Percentiles rank a stretch among this genome's conserved stretches.
Evolutionary conservation across 23 red algal species (phyloP).

Genomic region (Gracilaria vermiculophylla): DNA sequence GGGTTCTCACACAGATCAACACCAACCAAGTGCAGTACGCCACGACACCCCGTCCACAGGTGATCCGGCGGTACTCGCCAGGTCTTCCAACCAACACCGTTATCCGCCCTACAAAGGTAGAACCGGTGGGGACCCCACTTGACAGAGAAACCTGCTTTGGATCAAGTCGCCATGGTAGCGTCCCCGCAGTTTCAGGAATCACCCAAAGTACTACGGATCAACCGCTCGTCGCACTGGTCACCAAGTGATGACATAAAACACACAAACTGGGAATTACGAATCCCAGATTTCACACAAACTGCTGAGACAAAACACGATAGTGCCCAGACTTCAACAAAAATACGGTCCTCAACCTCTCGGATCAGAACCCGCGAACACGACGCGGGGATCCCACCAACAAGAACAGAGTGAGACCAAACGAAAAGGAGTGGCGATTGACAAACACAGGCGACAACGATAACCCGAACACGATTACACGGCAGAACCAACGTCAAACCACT

Average conservation of each 20-base stretch:
- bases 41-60: slow-evolving; percentile 1
- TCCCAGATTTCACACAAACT: neutral
- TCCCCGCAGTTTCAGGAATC: neutral
- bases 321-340: too few relatives aligned
- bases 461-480: slow-evolving; percentile 37
- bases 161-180: neutral
- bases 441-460: neutral
- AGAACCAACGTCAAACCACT: slow-evolving; percentile 10
- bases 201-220: neutral
- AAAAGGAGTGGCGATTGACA: slow-evolving; percentile 4
- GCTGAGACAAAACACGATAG: neutral
- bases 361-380: too few relatives aligned
- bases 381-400: too few relatives aligned
- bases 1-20: neutral
- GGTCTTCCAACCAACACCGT: neutral
- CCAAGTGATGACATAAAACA: neutral
- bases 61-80: neutral
- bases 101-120: slow-evolving; percentile 12
- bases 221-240: neutral
- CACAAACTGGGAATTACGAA: too few relatives aligned
- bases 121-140: slow-evolving; percentile 11
- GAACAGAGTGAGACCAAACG: neutral
- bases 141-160: slow-evolving; percentile 1
- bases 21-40: neutral
- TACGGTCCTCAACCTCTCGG: too few relatives aligned